A percentile compares a stretch with the other conserved stretches of the same genome.
These are phyloP conservation scores for Colletotrichum cereale DNA, from an alignment of 2,329 filamentous ascomycete species.

Conservation along the genomic window DNA sequence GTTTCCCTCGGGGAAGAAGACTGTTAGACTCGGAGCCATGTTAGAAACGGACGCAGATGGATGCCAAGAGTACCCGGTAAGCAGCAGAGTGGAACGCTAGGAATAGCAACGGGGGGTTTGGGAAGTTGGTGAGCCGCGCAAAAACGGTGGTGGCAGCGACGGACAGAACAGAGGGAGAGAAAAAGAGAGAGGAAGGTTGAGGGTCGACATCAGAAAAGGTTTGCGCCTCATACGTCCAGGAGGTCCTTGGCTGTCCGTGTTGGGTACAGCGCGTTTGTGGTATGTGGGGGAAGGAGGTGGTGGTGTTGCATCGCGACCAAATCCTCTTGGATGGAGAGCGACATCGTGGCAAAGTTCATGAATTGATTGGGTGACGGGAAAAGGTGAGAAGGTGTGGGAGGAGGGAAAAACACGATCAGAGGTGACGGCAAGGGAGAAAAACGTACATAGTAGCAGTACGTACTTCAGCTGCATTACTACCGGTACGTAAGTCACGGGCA, in stretches of 20 bases:
- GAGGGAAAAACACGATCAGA: not conserved
- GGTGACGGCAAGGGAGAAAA: too few species aligned
- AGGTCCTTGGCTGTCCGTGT: conserved; percentile 38
- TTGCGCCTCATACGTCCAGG: conserved; percentile 18
- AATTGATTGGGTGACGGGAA: not conserved
- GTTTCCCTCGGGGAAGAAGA: not conserved
- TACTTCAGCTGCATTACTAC: not conserved
- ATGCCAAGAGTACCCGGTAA: conserved; percentile 16
- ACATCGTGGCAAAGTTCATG: not conserved
- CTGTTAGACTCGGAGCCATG: too few species aligned
- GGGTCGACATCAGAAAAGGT: conserved; percentile 8
- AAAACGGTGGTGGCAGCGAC: not conserved
- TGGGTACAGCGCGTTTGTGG: conserved; percentile 15
- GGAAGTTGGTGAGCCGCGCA: not conserved
- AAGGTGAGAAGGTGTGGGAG: too few species aligned
- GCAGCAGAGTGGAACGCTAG: conserved; percentile 29
- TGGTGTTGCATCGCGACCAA: conserved; percentile 17
- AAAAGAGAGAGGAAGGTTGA: not conserved
- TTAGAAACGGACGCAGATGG: conserved; percentile 23
- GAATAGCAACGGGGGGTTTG: conserved; percentile 35
- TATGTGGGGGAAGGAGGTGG: not conserved
- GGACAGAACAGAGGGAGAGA: not conserved
- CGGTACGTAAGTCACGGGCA: too few species aligned
- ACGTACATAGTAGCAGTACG: conserved; percentile 1
- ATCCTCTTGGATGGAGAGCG: not conserved